Conservation (phyloP, 805 yeast species). For the Kuraishia piskuri region DNA sequence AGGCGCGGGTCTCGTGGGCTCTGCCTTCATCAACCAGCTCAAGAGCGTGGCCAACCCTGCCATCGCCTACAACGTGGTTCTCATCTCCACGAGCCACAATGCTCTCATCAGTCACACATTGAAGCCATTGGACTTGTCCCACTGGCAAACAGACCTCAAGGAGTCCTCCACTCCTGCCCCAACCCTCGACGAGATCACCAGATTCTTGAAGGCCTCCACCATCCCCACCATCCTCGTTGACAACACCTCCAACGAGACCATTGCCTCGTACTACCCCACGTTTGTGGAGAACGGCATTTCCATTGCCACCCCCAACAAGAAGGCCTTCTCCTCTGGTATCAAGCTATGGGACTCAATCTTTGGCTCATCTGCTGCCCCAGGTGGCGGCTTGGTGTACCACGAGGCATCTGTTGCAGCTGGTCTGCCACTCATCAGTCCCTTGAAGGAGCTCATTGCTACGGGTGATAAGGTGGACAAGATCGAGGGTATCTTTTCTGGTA, state of each 20-base stretch:
- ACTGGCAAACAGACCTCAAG: slow-evolving; percentile 43
- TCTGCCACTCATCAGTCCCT: slow-evolving; percentile 82
- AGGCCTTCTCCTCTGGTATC: slow-evolving; percentile 82
- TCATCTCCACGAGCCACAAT: slow-evolving; percentile 67
- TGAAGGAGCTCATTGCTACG: slow-evolving; percentile 81
- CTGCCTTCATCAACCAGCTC: slow-evolving; percentile 82
- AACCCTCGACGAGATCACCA: slow-evolving; percentile 48
- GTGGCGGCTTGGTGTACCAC: slow-evolving; percentile 80
- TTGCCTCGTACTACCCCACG: slow-evolving; percentile 72
- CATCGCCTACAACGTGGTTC: slow-evolving; percentile 66
- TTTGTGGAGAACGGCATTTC: slow-evolving; percentile 75
- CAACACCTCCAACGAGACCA: slow-evolving; percentile 78
- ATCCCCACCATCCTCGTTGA: slow-evolving; percentile 81
- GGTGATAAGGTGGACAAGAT: slow-evolving; percentile 89
- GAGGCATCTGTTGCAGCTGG: slow-evolving; percentile 99
- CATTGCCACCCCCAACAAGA: slow-evolving; percentile 96
- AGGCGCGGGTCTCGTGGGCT: slow-evolving; percentile 94
- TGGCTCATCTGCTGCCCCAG: slow-evolving; percentile 37
- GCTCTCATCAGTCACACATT: slow-evolving; percentile 65
- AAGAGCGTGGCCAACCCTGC: slow-evolving; percentile 37
- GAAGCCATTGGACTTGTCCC: slow-evolving; percentile 55
- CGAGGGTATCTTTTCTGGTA: slow-evolving; percentile 96
- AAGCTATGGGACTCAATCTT: slow-evolving; percentile 73
- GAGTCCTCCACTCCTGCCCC: slow-evolving; percentile 41
- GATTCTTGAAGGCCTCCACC: slow-evolving; percentile 56